Base-by-base conservation (phyloP, 192 early-diverging fungal species). In the Coemansia sp. region DNA sequence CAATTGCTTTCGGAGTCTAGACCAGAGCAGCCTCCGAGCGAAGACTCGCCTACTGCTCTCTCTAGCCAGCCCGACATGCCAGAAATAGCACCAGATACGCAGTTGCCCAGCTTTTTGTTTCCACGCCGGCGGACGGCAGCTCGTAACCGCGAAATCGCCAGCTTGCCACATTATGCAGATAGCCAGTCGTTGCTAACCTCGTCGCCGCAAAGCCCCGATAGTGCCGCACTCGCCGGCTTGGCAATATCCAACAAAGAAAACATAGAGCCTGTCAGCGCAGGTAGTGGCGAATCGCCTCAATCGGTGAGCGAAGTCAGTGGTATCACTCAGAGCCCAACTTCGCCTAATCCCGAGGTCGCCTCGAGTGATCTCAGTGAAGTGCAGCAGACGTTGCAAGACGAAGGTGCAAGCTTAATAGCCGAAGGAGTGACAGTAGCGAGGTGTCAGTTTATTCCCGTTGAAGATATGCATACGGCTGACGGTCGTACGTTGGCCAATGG, bases 71-170 rank as follows among this genome's bases (percentile, higher is more conserved):
- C 56, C 4, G 35, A n/a, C 58, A 59, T 27, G n/a, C 32, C 50
- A 0, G 50, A 52, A 22, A 7, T 58, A 20, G 65, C 37, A 13
- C 45, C 53, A 1, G 75, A 82, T 24, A 74, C 71, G 0, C 58
- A 70, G 62, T 65, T 82, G 43, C 79, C 79, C 11, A 73, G 70
- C 38, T 82, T 76, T 64, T 43, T 82, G 61, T 82, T 82, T 38
- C 79, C 79, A 15, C 74, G 74, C n/a, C 67, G 71, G 24, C 65
- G 66, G 24, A 62, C 38, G 6, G 69, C 67, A 0, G 44, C 20
- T 22, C 66, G 59, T 27, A 76, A 71, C 35, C 62, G 59, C 18
- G 74, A 73, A 1, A 59, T 82, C 29, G 44, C 68, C 4, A 64
- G 79, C 3, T 34, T 82, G 29, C 79, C 79, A 39, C 79, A 76